These are phyloP conservation scores for Komagataella pseudopastoris DNA, from an alignment of 805 yeast genomes.

Conservation along the genomic window DNA sequence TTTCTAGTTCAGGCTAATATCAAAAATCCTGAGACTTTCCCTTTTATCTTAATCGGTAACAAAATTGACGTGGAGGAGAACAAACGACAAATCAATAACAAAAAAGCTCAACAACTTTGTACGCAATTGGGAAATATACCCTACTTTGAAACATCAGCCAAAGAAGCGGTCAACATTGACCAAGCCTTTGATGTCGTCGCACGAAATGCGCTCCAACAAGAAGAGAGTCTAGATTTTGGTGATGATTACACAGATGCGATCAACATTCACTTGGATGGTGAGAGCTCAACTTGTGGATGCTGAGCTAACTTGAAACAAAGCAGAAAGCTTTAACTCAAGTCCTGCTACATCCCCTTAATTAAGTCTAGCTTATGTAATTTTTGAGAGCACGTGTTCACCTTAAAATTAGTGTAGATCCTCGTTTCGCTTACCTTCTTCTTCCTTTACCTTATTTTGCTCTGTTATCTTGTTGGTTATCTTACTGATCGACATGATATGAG, in stretches of 20 bases:
- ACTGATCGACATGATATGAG: background rate
- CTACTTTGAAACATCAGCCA: constrained; percentile 94
- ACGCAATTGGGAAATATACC: constrained; percentile 57
- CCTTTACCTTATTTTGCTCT: background rate
- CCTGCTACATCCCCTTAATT: background rate
- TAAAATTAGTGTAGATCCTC: background rate
- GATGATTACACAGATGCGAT: constrained; percentile 96
- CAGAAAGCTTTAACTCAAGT: background rate
- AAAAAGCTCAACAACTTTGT: constrained; percentile 31
- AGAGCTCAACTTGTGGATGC: constrained; percentile 64
- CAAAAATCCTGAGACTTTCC: constrained; percentile 87
- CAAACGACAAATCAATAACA: constrained; percentile 56
- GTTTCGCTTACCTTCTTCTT: background rate
- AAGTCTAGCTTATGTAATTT: background rate
- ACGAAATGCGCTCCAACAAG: constrained; percentile 90
- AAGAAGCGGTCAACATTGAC: constrained; percentile 90
- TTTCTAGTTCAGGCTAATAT: constrained; percentile 89
- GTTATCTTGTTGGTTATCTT: background rate
- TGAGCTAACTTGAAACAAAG: constrained; percentile 13
- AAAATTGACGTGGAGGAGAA: constrained; percentile 90
- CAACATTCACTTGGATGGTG: constrained; percentile 84
- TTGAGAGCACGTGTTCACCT: background rate
- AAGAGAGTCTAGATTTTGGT: constrained; percentile 77
- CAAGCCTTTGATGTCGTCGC: constrained; percentile 94
- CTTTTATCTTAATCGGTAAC: constrained; percentile 90